These are phyloP conservation scores for Blastomyces parvus DNA, from an alignment of 2,329 filamentous ascomycete genomes.

Conservation along the genomic window DNA sequence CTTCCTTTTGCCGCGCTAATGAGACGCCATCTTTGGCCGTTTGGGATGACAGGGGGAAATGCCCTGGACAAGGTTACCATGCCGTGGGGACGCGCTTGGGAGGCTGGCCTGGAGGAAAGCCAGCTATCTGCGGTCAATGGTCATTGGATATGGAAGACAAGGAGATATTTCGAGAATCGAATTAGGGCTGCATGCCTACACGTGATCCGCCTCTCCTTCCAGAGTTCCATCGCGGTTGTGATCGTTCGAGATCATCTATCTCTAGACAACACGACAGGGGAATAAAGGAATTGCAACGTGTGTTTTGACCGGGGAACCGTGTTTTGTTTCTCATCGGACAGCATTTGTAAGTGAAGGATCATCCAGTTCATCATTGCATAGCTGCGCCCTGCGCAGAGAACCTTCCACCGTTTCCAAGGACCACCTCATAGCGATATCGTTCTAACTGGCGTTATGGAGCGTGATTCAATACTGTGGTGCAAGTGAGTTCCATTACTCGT, in stretches of 20 bases:
- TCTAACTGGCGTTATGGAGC: background rate
- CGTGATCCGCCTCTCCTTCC: background rate
- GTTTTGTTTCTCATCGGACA: background rate
- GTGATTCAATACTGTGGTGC: background rate
- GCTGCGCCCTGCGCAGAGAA: background rate
- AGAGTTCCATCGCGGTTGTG: background rate
- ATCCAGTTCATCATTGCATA: background rate
- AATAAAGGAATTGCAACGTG: background rate
- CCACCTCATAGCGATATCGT: background rate
- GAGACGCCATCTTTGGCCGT: no score
- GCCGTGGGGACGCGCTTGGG: background rate
- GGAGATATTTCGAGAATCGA: background rate
- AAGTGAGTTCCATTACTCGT: background rate
- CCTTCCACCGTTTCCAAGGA: background rate
- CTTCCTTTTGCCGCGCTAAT: background rate
- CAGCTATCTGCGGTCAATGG: background rate
- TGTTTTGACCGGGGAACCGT: background rate
- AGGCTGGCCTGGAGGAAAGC: background rate
- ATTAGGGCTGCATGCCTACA: background rate
- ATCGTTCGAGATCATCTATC: background rate
- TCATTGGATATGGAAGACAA: background rate
- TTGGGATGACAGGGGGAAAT: background rate
- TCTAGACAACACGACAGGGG: background rate
- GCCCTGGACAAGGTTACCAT: background rate
- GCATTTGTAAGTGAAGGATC: background rate